These are phyloP conservation scores for Botrytis tulipae DNA, from an alignment of 2,329 filamentous ascomycete species.

Conservation along the genomic window DNA sequence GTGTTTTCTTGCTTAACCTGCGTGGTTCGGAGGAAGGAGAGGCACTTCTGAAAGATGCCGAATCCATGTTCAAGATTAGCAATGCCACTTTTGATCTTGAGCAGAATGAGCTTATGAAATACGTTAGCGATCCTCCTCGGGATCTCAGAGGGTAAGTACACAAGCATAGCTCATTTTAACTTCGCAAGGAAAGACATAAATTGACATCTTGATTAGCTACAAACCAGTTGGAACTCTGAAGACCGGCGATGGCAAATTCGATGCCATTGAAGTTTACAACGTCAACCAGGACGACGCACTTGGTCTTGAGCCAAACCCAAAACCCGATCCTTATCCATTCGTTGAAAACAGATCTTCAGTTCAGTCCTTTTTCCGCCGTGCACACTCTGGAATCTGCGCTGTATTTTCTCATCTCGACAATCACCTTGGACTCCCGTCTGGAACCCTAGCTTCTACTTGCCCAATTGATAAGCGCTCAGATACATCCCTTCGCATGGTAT, in stretches of 20 bases:
- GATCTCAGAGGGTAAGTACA: background rate
- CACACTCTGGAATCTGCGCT: background rate
- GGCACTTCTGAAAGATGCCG: background rate
- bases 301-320: background rate
- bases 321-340: background rate
- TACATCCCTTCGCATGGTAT: background rate
- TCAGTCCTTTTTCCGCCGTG: background rate
- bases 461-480: background rate
- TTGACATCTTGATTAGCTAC: background rate
- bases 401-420: background rate
- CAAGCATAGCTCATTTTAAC: background rate
- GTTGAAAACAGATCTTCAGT: background rate
- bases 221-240: conserved; percentile 1
- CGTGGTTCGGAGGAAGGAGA: background rate
- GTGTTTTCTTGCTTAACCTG: background rate
- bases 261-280: background rate
- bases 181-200: no score
- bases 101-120: background rate
- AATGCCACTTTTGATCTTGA: background rate
- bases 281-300: background rate
- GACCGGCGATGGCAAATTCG: background rate
- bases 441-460: background rate
- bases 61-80: background rate
- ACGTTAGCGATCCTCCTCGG: background rate
- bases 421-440: background rate